Evolutionary conservation across 2,329 filamentous ascomycete species (phyloP).

Genomic region (Berkeleyomyces basicola): DNA sequence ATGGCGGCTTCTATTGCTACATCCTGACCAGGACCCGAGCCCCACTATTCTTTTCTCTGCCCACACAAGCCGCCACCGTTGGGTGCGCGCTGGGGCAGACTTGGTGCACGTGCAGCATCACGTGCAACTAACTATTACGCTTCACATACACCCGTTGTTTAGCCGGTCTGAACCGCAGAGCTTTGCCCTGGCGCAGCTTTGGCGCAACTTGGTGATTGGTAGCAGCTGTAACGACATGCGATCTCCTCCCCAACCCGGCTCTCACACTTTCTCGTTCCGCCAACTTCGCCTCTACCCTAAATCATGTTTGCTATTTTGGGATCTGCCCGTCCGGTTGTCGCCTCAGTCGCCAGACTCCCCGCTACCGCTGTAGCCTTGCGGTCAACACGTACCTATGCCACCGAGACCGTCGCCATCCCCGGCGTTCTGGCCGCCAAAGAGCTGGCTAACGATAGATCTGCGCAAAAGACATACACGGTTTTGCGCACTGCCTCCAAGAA

Average conservation of each 20-base stretch:
- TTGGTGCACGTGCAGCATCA: too few relatives aligned
- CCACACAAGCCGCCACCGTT: too few relatives aligned
- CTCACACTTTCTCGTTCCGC: not conserved
- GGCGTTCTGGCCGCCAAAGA: constrained; percentile 11
- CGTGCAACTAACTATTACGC: too few relatives aligned
- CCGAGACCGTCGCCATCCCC: constrained; percentile 15
- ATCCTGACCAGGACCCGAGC: too few relatives aligned
- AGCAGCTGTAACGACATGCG: not conserved
- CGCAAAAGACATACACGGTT: constrained; percentile 47
- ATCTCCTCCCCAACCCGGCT: not conserved
- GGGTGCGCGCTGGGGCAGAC: too few relatives aligned
- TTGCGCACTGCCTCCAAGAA: constrained; percentile 52
- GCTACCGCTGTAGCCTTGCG: not conserved
- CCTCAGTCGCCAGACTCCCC: constrained; percentile 5
- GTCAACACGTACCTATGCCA: constrained; percentile 13
- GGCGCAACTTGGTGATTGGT: too few relatives aligned
- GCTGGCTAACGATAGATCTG: constrained; percentile 18
- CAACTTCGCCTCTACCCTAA: not conserved
- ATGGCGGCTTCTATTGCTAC: not conserved
- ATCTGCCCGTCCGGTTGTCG: not conserved
- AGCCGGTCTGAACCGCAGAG: too few relatives aligned
- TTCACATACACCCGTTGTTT: too few relatives aligned
- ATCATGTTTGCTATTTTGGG: not conserved
- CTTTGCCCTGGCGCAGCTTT: too few relatives aligned
- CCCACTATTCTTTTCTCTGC: too few relatives aligned